Conservation (phyloP, 768 basidiomycete species). For the Lyophyllum decastes region DNA sequence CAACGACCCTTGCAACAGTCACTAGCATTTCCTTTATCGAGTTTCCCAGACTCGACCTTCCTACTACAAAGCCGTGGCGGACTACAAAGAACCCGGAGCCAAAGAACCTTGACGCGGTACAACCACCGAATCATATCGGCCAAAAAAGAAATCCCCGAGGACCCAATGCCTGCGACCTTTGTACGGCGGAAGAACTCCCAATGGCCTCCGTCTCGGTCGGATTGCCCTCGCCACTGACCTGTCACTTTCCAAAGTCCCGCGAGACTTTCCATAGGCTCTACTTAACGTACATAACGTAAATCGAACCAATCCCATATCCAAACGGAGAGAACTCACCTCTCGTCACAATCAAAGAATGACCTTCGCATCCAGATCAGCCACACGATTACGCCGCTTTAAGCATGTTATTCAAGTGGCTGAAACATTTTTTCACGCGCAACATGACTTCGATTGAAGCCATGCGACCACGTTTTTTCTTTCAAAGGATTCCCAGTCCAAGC, state of each 20-base stretch:
- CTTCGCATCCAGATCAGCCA: constrained; percentile 12
- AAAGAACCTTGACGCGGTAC: not conserved
- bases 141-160: constrained; percentile 12
- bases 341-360: not conserved
- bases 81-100: not conserved
- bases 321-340: not conserved
- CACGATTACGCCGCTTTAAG: not conserved
- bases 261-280: not conserved
- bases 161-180: not conserved
- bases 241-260: constrained; percentile 1
- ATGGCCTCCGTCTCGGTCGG: constrained; percentile 8
- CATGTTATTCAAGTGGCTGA: not conserved
- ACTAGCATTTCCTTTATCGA: not conserved
- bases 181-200: constrained; percentile 6
- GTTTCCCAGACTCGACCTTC: not conserved
- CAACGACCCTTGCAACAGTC: not conserved
- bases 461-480: not conserved
- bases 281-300: constrained; percentile 11
- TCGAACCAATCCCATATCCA: not conserved
- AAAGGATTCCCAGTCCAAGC: not conserved
- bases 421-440: not conserved
- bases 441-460: not conserved
- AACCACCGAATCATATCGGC: not conserved
- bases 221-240: constrained; percentile 4
- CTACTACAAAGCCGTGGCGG: not conserved